A percentile compares a stretch with the other conserved stretches of the same genome.
phyloP scores from a whole-genome alignment of 2,329 filamentous ascomycete genomes.

The Hypoxylon rubiginosum region DNA sequence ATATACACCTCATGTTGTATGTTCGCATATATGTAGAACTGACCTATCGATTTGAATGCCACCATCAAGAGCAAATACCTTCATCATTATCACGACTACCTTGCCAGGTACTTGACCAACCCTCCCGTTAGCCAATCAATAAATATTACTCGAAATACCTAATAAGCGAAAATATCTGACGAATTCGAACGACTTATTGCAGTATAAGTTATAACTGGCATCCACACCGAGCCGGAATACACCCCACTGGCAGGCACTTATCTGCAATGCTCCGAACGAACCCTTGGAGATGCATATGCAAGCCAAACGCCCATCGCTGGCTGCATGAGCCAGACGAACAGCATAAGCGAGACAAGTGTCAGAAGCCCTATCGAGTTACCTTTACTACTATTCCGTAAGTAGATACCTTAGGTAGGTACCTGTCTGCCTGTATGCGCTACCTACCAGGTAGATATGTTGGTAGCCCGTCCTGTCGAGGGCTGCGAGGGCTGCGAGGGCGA shows the following conservation, averaged over 20 bases:
- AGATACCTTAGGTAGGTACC: background rate
- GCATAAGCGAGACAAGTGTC: slow-evolving; percentile 45
- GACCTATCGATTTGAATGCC: background rate
- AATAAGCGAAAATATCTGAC: slow-evolving; percentile 28
- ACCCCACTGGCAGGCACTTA: slow-evolving; percentile 43
- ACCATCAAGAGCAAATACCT: slow-evolving; percentile 8
- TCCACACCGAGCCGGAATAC: slow-evolving; percentile 44
- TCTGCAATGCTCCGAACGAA: slow-evolving; percentile 41
- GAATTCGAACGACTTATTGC: slow-evolving; percentile 30
- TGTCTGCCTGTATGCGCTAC: slow-evolving; percentile 13
- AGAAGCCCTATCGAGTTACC: slow-evolving; percentile 39
- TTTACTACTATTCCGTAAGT: no score
- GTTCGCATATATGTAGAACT: no score
- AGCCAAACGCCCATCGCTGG: slow-evolving; percentile 36
- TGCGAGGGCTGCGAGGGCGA: background rate
- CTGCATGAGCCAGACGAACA: slow-evolving; percentile 41
- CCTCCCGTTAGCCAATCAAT: slow-evolving; percentile 6
- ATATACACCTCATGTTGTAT: no score
- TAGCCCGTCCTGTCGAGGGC: no score
- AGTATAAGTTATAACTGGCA: slow-evolving; percentile 26
- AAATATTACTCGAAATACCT: slow-evolving; percentile 5
- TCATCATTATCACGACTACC: slow-evolving; percentile 10
- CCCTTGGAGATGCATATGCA: slow-evolving; percentile 40
- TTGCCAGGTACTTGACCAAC: no score
- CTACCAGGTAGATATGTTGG: no score